phyloP scores from a whole-genome alignment of 345 rosid genomes.

The Cardiospermum halicacabum region DNA sequence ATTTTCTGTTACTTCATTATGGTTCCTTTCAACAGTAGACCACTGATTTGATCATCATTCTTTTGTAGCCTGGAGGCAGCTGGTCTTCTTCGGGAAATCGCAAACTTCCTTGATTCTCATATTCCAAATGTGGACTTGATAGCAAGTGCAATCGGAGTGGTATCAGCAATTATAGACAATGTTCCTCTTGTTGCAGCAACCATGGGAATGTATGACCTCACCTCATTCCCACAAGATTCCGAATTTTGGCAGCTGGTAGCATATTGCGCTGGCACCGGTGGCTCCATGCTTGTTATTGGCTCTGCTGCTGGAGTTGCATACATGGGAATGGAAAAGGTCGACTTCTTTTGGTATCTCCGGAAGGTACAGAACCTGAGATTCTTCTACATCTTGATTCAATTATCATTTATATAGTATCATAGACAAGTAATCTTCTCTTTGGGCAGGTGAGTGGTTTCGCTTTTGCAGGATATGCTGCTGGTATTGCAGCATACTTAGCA shows the following conservation, averaged over 20 bases:
- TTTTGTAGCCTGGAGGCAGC: constrained; percentile 81
- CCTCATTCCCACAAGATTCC: constrained; percentile 73
- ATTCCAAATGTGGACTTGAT: constrained; percentile 67
- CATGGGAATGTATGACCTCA: constrained; percentile 94
- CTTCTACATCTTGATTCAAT: background rate
- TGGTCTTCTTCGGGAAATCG: constrained; percentile 81
- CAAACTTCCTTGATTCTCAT: constrained; percentile 89
- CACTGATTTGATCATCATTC: constrained; percentile 1
- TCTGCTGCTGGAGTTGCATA: constrained; percentile 97
- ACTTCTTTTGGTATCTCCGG: constrained; percentile 92
- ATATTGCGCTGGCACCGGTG: constrained; percentile 95
- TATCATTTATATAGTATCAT: background rate
- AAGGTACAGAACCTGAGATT: constrained; percentile 48
- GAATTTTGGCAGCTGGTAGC: constrained; percentile 96
- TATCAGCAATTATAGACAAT: constrained; percentile 86
- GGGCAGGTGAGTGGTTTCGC: constrained; percentile 91
- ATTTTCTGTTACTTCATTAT: background rate
- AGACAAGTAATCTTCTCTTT: constrained; percentile 4
- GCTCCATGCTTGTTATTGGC: constrained; percentile 87
- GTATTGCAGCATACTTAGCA: constrained; percentile 59
- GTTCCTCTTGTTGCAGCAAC: constrained; percentile 95
- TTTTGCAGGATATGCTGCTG: constrained; percentile 86
- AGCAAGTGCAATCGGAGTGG: constrained; percentile 78
- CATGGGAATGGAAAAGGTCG: constrained; percentile 99
- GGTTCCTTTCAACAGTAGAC: background rate